Evolutionary conservation across 306 rosid genomes (phyloP).

Genomic region (Oxytropis ochrocephala): DNA sequence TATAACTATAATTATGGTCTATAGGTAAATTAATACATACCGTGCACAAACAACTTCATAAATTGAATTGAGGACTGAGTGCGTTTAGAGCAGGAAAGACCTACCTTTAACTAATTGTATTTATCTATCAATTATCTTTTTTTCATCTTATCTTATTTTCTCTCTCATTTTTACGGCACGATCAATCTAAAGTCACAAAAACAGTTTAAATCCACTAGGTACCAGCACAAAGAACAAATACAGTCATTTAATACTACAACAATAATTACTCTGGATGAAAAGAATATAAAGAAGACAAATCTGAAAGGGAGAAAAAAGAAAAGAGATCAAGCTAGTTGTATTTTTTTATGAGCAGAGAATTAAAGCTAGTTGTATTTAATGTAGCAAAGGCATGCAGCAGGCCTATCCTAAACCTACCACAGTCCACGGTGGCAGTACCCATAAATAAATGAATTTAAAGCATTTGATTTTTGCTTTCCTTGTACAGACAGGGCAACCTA

Average conservation of each 20-base stretch:
- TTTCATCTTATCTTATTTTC: too few relatives aligned
- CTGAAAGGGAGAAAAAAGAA: neutral
- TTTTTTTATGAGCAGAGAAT: neutral
- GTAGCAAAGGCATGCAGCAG: slow-evolving; percentile 21
- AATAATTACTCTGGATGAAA: neutral
- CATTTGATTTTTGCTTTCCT: slow-evolving; percentile 3
- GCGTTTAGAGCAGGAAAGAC: too few relatives aligned
- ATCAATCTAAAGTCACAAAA: too few relatives aligned
- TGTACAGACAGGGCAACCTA: neutral
- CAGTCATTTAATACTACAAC: slow-evolving; percentile 5
- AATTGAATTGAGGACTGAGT: too few relatives aligned
- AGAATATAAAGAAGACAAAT: neutral
- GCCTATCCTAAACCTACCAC: slow-evolving; percentile 27
- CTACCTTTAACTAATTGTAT: too few relatives aligned
- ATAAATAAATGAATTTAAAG: slow-evolving; percentile 5
- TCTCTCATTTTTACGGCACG: too few relatives aligned
- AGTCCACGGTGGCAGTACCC: neutral
- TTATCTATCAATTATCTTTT: too few relatives aligned
- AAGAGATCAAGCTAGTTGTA: neutral
- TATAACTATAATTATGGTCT: too few relatives aligned
- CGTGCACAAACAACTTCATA: neutral
- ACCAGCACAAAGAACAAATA: slow-evolving; percentile 20
- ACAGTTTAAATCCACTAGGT: slow-evolving; percentile 17
- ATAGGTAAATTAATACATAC: neutral
- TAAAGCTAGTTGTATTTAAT: slow-evolving; percentile 13